These are phyloP conservation scores for Ceratobasidium theobromae DNA, from an alignment of 1,284 basidiomycete genomes.

Conservation along the genomic window DNA sequence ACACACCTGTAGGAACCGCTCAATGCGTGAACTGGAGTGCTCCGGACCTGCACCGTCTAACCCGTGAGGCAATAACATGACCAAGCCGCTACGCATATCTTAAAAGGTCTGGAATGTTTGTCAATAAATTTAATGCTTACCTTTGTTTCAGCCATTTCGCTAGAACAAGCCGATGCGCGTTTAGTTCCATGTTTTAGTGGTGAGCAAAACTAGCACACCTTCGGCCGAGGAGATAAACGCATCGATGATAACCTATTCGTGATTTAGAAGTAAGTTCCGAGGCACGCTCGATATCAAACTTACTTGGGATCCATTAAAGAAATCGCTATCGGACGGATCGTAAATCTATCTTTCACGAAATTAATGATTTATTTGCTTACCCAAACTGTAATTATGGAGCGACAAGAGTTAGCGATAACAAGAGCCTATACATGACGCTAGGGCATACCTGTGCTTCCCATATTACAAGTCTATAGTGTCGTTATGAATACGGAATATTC, in stretches of 20 bases:
- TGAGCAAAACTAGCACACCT: slow-evolving; percentile 52
- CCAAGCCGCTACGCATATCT: slow-evolving; percentile 60
- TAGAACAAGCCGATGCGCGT: slow-evolving; percentile 41
- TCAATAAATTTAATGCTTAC: background rate
- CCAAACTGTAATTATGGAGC: slow-evolving; percentile 10
- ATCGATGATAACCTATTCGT: slow-evolving; percentile 71
- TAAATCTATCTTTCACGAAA: slow-evolving; percentile 12
- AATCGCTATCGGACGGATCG: slow-evolving; percentile 61
- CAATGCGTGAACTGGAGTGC: slow-evolving; percentile 82
- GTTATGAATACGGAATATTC: background rate
- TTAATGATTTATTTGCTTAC: background rate
- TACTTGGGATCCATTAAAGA: slow-evolving; percentile 83
- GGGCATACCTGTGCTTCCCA: slow-evolving; percentile 76
- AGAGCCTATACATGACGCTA: background rate
- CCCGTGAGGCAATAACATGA: slow-evolving; percentile 83
- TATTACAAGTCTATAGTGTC: slow-evolving; percentile 67
- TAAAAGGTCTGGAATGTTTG: background rate
- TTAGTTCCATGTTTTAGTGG: slow-evolving; percentile 2
- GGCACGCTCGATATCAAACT: slow-evolving; percentile 22
- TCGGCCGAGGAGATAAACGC: slow-evolving; percentile 82
- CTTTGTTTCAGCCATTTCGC: slow-evolving; percentile 92
- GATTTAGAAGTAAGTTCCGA: slow-evolving; percentile 4
- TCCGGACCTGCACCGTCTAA: slow-evolving; percentile 89
- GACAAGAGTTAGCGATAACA: background rate
- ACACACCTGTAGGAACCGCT: slow-evolving; percentile 78